phyloP scores from a whole-genome alignment of 1,284 basidiomycete species.

The Cryptococcus deneoformans region DNA sequence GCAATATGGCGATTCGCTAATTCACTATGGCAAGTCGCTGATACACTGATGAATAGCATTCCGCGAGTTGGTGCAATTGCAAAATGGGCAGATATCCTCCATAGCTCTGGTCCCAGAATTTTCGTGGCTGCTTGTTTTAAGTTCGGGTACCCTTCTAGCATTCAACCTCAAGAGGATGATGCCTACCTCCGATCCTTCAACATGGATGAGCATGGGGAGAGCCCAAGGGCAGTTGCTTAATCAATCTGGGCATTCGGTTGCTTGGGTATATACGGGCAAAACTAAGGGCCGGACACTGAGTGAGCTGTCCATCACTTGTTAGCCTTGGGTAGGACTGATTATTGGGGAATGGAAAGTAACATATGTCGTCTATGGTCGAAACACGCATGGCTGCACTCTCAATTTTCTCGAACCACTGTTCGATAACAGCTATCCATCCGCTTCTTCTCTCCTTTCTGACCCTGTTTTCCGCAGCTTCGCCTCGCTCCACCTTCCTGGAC shows the following conservation, averaged over 20 bases:
- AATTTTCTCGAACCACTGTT: slow-evolving; percentile 29
- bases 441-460: background rate
- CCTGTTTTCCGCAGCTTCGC: slow-evolving; percentile 28
- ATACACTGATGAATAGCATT: slow-evolving; percentile 18
- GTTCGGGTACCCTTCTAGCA: slow-evolving; percentile 20
- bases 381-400: slow-evolving; percentile 21
- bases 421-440: background rate
- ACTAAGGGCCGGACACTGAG: slow-evolving; percentile 32
- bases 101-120: slow-evolving; percentile 31
- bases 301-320: slow-evolving; percentile 2
- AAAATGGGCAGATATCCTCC: slow-evolving; percentile 18
- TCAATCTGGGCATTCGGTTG: slow-evolving; percentile 17
- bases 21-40: background rate
- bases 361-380: slow-evolving; percentile 19
- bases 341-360: slow-evolving; percentile 9
- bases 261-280: slow-evolving; percentile 26
- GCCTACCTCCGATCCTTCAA: slow-evolving; percentile 28
- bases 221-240: slow-evolving; percentile 20
- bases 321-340: background rate
- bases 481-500: slow-evolving; percentile 23
- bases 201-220: slow-evolving; percentile 23
- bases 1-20: background rate
- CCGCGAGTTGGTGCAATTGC: slow-evolving; percentile 26
- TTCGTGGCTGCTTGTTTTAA: slow-evolving; percentile 29
- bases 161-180: slow-evolving; percentile 31